Conservation (phyloP, 176 grass and related monocot species). For the Phragmites australis region DNA sequence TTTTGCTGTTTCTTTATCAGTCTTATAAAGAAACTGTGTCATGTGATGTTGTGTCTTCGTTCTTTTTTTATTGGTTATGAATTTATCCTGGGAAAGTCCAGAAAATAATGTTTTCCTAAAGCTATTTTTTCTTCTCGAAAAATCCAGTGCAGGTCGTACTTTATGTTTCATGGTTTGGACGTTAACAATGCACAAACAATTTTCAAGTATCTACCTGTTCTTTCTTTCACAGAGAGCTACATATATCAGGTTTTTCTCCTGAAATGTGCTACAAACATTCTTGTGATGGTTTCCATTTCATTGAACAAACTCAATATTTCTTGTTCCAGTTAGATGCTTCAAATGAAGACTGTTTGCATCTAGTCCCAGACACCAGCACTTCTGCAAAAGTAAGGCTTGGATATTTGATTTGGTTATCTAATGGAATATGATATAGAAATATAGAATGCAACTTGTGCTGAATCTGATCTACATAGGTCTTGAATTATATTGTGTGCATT, state of each 20-base stretch:
- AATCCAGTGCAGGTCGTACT: constrained; percentile 84
- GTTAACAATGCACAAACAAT: constrained; percentile 55
- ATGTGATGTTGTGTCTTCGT: background rate
- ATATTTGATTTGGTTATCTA: constrained; percentile 29
- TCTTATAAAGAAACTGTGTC: background rate
- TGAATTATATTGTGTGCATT: constrained; percentile 9
- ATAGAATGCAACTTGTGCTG: background rate
- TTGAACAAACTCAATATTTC: constrained; percentile 30
- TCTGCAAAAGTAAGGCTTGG: constrained; percentile 45
- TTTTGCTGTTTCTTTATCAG: constrained; percentile 20
- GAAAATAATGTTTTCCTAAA: background rate
- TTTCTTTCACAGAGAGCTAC: constrained; percentile 93
- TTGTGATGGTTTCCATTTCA: constrained; percentile 10
- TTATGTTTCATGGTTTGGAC: constrained; percentile 93
- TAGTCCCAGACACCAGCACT: constrained; percentile 7
- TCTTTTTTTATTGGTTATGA: background rate
- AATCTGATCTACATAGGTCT: constrained; percentile 16
- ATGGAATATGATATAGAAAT: constrained; percentile 20
- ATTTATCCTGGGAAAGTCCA: background rate
- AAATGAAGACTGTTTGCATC: constrained; percentile 75
- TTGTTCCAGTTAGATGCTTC: constrained; percentile 75
- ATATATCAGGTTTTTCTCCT: constrained; percentile 84
- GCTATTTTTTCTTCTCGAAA: constrained; percentile 33
- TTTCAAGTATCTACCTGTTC: constrained; percentile 89
- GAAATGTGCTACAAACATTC: constrained; percentile 2